Percentiles rank a stretch among this genome's conserved stretches.
Conservation (phyloP, 805 yeast genomes). For the Kodamaea neixiangensis region DNA sequence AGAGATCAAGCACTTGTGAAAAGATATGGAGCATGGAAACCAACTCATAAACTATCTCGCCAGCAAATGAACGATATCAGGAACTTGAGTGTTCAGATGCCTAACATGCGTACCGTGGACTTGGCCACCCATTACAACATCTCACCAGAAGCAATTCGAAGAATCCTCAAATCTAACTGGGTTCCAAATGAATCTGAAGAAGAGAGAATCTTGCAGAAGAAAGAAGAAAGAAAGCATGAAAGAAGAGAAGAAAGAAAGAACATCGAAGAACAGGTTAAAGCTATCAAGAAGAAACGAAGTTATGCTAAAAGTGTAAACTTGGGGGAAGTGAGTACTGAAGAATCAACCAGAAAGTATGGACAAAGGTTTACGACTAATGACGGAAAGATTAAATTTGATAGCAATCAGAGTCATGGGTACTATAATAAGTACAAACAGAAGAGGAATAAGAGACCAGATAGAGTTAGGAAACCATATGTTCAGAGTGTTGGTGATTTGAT, state of each 20-base stretch:
- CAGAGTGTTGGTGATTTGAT: constrained; percentile 28
- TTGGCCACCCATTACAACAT: constrained; percentile 65
- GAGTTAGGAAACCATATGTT: constrained; percentile 20
- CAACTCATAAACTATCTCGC: constrained; percentile 64
- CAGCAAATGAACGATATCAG: constrained; percentile 68
- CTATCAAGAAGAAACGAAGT: background rate
- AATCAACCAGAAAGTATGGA: constrained; percentile 8
- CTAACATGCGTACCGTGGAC: constrained; percentile 59
- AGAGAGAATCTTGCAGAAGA: constrained; percentile 29
- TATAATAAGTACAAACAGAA: constrained; percentile 11
- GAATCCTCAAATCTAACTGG: constrained; percentile 81
- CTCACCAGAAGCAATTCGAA: constrained; percentile 79
- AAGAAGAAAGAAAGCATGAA: constrained; percentile 16
- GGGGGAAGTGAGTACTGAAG: constrained; percentile 4
- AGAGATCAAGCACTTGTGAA: constrained; percentile 64
- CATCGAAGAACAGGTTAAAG: background rate
- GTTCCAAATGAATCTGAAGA: constrained; percentile 60
- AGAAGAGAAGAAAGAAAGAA: constrained; percentile 8
- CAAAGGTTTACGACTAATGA: constrained; percentile 11
- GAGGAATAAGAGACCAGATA: background rate
- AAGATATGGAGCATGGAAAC: constrained; percentile 70
- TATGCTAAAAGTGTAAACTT: constrained; percentile 7
- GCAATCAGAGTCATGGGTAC: constrained; percentile 16
- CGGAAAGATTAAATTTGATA: constrained; percentile 18
- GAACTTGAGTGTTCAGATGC: constrained; percentile 54